Conservation (phyloP, 2,329 filamentous ascomycete species). For the Beauveria australis region DNA sequence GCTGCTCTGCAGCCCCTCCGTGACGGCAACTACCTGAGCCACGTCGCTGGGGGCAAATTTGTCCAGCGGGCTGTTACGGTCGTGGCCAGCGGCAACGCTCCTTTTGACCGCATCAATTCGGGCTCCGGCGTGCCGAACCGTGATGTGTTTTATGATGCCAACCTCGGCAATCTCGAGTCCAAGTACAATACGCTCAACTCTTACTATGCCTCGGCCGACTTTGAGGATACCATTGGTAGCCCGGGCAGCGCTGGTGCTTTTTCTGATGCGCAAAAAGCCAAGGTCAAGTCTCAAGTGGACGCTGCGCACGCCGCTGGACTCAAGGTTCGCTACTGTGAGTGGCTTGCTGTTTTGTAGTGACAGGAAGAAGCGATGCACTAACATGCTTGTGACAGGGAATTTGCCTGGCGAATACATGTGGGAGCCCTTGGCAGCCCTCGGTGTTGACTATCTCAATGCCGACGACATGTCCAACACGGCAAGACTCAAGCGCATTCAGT, state of each 20-base stretch:
- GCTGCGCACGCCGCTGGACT: conserved; percentile 12
- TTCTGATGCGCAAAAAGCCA: conserved; percentile 10
- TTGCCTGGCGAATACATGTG: conserved; percentile 15
- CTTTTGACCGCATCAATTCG: conserved; percentile 12
- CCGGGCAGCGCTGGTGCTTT: conserved; percentile 9
- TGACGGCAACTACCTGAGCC: conserved; percentile 47
- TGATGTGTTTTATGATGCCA: conserved; percentile 12
- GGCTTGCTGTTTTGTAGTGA: too few relatives aligned
- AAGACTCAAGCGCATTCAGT: conserved; percentile 8
- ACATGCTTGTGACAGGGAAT: conserved; percentile 5
- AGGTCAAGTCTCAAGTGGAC: conserved; percentile 10
- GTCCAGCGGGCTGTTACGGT: conserved; percentile 54
- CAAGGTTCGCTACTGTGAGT: conserved; percentile 15
- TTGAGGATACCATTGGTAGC: conserved; percentile 11
- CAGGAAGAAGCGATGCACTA: neutral
- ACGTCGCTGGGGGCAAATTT: conserved; percentile 41
- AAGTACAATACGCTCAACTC: conserved; percentile 13
- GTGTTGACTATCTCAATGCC: conserved; percentile 13
- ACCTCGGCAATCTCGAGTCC: conserved; percentile 8
- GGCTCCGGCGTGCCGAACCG: conserved; percentile 12
- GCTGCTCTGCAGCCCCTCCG: conserved; percentile 46
- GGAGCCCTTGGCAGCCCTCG: conserved; percentile 12
- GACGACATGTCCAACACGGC: conserved; percentile 14
- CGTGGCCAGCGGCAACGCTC: conserved; percentile 53
- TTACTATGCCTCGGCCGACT: conserved; percentile 14